Evolutionary conservation across 2,329 filamentous ascomycete genomes (phyloP), one percentile per base, ranked within the genome.

Genomic region (Cladophialophora carrionii): DNA sequence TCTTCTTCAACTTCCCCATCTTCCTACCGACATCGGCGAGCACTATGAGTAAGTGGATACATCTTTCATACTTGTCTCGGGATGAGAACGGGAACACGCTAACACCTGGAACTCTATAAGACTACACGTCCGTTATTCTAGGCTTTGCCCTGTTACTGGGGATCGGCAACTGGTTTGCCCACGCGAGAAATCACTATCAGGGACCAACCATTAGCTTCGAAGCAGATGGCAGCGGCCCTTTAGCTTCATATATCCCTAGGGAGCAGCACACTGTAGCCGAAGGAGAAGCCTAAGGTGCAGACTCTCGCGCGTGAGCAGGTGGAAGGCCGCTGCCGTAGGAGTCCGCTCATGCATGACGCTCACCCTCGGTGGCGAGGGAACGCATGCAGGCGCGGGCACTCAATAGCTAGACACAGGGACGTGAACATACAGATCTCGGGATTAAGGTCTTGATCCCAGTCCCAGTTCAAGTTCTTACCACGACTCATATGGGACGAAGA

Each of bases 1-100:
- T 68, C n/a, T 68, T 65, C 34, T 68, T 68, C 34, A 57, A 41
- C 24, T 49, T 68, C 17, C 65, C 65, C 5, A 20, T 46, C n/a
- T 53, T 59, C 8, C 37, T 62, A 26, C 65, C 65, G 10, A 57
- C 60, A 1, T 59, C 56, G 7, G 58, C 41, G 3, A 31, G 34
- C 9, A 63, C n/a, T 32, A 63, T 68, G 65, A 68, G 63, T 65
- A 34, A 65, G 57, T 67, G 24, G 20, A 49, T 26, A 1, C 2
- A 8, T 20, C 3, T 22, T n/a, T 22, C 14, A 41, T 14, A 17
- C 14, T n/a, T n/a, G n/a, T n/a, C n/a, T n/a, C n/a, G n/a, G n/a
- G n/a, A 17, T 17, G 14, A 41, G n/a, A 41, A 5, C n/a, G 2
- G 26, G 22, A 26, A 34, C 8, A 17, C n/a, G 49, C 59, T 54